phyloP scores from a whole-genome alignment of 2,329 filamentous ascomycete genomes.

The Aciculosporium take region DNA sequence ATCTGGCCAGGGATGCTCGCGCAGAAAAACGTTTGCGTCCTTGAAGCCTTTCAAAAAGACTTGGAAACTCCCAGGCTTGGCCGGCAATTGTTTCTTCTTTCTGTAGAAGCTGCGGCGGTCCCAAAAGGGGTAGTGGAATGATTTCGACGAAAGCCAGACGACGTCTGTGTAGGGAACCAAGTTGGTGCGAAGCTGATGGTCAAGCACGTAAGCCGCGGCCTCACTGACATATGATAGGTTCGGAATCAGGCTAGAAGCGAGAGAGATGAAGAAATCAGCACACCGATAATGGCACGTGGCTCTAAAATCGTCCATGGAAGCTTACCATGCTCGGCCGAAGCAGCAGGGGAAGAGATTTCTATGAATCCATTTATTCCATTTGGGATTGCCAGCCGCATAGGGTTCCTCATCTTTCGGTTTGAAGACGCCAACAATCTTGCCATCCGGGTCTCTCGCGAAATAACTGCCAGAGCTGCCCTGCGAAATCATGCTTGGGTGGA shows the following conservation, averaged over 20 bases:
- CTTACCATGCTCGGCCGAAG: slow-evolving; percentile 77
- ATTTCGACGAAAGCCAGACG: slow-evolving; percentile 85
- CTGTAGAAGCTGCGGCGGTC: slow-evolving; percentile 77
- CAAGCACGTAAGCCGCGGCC: slow-evolving; percentile 89
- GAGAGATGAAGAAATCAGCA: neutral
- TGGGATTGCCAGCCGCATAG: slow-evolving; percentile 90
- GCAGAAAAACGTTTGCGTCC: slow-evolving; percentile 87
- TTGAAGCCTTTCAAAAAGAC: slow-evolving; percentile 96
- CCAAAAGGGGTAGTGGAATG: slow-evolving; percentile 98
- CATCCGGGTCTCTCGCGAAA: slow-evolving; percentile 81
- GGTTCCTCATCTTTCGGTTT: slow-evolving; percentile 99
- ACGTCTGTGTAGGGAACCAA: slow-evolving; percentile 95
- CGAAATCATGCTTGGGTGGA: slow-evolving; percentile 90
- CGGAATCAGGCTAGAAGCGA: slow-evolving; percentile 56
- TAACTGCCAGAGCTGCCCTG: slow-evolving; percentile 97
- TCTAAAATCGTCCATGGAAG: slow-evolving; percentile 2
- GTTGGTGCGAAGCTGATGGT: slow-evolving; percentile 76
- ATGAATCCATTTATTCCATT: slow-evolving; percentile 99
- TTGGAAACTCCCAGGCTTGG: slow-evolving; percentile 91
- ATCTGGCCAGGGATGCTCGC: slow-evolving; percentile 94
- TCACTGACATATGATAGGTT: slow-evolving; percentile 97
- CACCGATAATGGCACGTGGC: neutral
- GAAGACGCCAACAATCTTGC: slow-evolving; percentile 94
- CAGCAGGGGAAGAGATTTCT: slow-evolving; percentile 94
- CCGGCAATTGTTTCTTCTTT: slow-evolving; percentile 72